Base-by-base conservation (phyloP, 495 filamentous ascomycete genomes). In the Penicillium atrosanguineum region DNA sequence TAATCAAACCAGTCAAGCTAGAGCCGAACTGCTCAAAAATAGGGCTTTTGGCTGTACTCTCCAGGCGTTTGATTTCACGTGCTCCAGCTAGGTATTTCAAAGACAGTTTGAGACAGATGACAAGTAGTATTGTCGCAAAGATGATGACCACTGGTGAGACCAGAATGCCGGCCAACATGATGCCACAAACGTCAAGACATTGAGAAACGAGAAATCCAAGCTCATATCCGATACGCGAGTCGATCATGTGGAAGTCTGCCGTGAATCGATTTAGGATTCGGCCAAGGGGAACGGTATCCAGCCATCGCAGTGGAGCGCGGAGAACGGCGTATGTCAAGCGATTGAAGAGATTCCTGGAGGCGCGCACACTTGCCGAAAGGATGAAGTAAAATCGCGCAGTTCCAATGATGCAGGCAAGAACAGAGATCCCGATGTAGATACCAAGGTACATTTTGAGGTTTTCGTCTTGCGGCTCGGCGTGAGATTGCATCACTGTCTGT, bases 221-320 rank as follows among this genome's bases (percentile, higher is more conserved):
- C 31, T 87, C 81, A 44, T 78, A 77, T 1, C 81, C 78, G 14
- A 92, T 67, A 18, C 78, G 76, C 1, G 81, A 83, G 64, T 93
- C 89, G 26, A 91, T 75, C 3, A 79, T 77, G 56, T 82, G 78
- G 61, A 94, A 91, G 59, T 94, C 90, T 6, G 86, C 78, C 0
- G 88, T 89, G 52, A 93, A 92, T 6, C 90, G 79, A 65, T 94
- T 95, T 4, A 93, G 64, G 34, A 93, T 83, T 21, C 88, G 81
- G 2, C 90, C 90, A 0, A 89, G 70, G 0, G 90, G 90, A 0
- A 90, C 86, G 0, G 88, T 93, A 63, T 95, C 90, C 11, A 93
- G 73, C 87, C 88, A 95, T 43, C 85, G 74, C 8, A 89, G 69
- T 0, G 88, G 89, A 14, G 88, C 79, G 7, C 85, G 83, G 0